Evolutionary conservation across 2,329 filamentous ascomycete species (phyloP).

Genomic region (Cyphellophora europaea): DNA sequence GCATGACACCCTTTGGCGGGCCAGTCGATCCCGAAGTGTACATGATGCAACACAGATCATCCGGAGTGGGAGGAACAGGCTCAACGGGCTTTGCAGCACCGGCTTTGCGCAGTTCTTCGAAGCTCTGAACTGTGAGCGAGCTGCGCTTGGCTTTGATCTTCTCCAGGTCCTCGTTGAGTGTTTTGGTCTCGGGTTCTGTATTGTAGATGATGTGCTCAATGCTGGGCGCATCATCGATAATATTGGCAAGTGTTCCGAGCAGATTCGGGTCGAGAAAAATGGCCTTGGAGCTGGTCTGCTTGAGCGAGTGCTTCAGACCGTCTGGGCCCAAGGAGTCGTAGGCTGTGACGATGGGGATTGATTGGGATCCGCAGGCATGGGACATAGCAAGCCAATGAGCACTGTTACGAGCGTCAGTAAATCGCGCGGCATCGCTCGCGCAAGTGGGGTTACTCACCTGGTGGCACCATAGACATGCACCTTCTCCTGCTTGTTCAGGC

Average conservation of each 20-base stretch:
- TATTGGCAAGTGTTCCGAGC: conserved; percentile 41
- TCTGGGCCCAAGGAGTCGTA: conserved; percentile 28
- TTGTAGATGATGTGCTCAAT: conserved; percentile 47
- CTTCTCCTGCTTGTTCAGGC: conserved; percentile 56
- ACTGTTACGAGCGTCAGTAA: conserved; percentile 32
- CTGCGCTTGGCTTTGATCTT: conserved; percentile 41
- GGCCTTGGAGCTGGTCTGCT: conserved; percentile 23
- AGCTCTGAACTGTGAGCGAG: conserved; percentile 41
- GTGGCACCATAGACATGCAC: conserved; percentile 81
- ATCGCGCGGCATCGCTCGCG: conserved; percentile 5
- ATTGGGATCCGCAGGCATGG: conserved; percentile 71
- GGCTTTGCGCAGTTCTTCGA: conserved; percentile 40
- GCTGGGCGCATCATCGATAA: conserved; percentile 42
- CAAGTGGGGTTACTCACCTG: conserved; percentile 40
- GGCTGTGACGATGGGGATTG: conserved; percentile 74
- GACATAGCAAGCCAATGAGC: conserved; percentile 77
- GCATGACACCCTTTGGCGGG: conserved; percentile 72
- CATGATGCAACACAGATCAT: conserved; percentile 68
- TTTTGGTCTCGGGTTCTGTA: conserved; percentile 37
- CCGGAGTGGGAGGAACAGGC: conserved; percentile 57
- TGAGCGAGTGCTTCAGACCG: conserved; percentile 24
- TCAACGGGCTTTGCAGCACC: conserved; percentile 57
- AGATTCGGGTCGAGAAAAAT: conserved; percentile 26
- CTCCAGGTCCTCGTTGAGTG: conserved; percentile 34
- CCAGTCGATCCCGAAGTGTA: conserved; percentile 80